These are phyloP conservation scores for Xenoacremonium recifei DNA, from an alignment of 2,329 filamentous ascomycete species.

Conservation along the genomic window DNA sequence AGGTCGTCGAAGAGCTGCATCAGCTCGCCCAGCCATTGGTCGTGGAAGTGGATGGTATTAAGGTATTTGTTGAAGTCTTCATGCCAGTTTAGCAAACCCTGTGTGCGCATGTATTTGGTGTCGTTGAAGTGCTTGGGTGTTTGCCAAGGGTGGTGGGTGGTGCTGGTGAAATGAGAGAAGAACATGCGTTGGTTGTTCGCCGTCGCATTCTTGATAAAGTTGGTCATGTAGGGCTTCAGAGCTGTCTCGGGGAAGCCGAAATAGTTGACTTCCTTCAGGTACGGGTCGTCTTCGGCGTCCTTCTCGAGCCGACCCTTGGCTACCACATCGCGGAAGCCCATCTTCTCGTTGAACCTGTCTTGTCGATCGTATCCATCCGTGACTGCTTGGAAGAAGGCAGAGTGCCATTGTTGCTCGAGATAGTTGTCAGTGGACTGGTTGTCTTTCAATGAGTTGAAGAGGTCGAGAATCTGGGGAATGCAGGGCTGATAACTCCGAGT, in stretches of 20 bases:
- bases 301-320: constrained; percentile 28
- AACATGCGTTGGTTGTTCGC: constrained; percentile 34
- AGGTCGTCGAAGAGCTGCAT: constrained; percentile 31
- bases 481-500: constrained; percentile 45
- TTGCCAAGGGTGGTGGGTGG: constrained; percentile 33
- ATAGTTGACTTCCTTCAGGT: constrained; percentile 2
- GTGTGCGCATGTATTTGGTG: constrained; percentile 19
- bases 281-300: constrained; percentile 22
- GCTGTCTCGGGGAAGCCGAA: constrained; percentile 33
- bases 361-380: constrained; percentile 36
- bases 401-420: constrained; percentile 30
- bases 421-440: constrained; percentile 20
- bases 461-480: constrained; percentile 37
- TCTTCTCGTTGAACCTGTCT: constrained; percentile 28
- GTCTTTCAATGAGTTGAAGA: constrained; percentile 29
- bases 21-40: constrained; percentile 31
- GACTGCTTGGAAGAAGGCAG: constrained; percentile 33
- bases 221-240: constrained; percentile 29
- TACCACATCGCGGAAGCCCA: constrained; percentile 32
- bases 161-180: constrained; percentile 36
- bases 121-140: constrained; percentile 19
- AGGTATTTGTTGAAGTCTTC: constrained; percentile 32
- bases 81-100: constrained; percentile 25
- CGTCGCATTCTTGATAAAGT: constrained; percentile 31
- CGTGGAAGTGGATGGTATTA: constrained; percentile 32